Evolutionary conservation across 2,329 filamentous ascomycete genomes (phyloP), one percentile per base, ranked within the genome.

Genomic region (Cryphonectria nitschkei): DNA sequence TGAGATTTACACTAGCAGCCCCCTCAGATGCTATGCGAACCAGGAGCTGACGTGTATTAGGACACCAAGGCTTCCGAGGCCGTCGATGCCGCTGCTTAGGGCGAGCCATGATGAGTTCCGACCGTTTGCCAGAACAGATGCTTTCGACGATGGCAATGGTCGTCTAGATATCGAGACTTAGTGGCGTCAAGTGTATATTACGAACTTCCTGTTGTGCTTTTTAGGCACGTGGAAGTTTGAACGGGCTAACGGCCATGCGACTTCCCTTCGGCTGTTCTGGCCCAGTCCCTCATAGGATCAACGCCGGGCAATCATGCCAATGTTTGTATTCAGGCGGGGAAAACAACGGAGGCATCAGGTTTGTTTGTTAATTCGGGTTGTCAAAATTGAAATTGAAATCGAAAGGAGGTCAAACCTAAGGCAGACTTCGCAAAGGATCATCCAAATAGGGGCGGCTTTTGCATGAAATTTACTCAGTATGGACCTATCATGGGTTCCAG

Each of bases 51-150:
- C 60, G 16, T 22, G 34, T 13, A 34, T 65, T 67, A 79, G 76
- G 73, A 76, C 73, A 68, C 73, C 65, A 79, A 77, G 72, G 74
- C 78, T 50, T 70, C 79, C 32, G 80, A 80, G 74, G 76, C 79
- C 34, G 78, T 81, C 58, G 81, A 82, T 70, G 76, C 81, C n/a
- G 74, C 78, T 34, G 79, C 81, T 68, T 83, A 76, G 75, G 72
- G 62, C 46, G 22, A 22, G 50, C 9, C 8, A 56, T 39, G 43
- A 29, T 29, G n/a, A 26, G 29, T 34, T 29, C 50, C 43, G 64
- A 58, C 29, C 32, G 61, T n/a, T 6, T 26, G 65, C 39, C 37
- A n/a, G n/a, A 37, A 34, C 29, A 39, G 58, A 37, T 52, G 22
- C 39, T 32, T 61, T 39, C 32, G 22, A 29, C 9, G 61, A 37